Evolutionary conservation across 2,329 filamentous ascomycete genomes (phyloP), one percentile per base, ranked within the genome.

Genomic region (Fusarium annulatum): DNA sequence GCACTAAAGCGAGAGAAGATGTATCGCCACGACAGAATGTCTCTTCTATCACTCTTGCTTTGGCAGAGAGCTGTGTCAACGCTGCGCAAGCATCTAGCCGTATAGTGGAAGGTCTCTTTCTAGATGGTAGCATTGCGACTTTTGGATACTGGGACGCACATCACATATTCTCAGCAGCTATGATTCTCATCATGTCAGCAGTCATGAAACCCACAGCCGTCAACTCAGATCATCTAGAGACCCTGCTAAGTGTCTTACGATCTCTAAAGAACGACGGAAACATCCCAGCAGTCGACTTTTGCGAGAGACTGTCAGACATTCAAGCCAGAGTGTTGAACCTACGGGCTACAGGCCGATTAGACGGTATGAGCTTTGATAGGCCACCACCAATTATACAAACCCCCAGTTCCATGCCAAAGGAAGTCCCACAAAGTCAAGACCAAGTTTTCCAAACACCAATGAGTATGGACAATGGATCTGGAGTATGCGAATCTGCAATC

Each of bases 131-230:
- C 0, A 73, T 79, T 2, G 79, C 79, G 6, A 81, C 78, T 0
- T 80, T 78, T 46, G 79, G 79, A 3, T 81, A 80, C 33, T 81
- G 78, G 79, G 79, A 81, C 23, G 79, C 79, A 2, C 79, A 81
- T 41, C 80, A 81, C 34, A 72, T 81, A 41, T 81, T 81, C 55
- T 80, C 79, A 3, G 78, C 79, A 0, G 71, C 79, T 2, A 77
- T 81, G 42, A 70, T 81, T 0, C 73, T 81, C 1, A 75, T 80
- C 59, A 79, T 81, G 61, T 81, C 79, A 15, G 79, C 79, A 0
- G 76, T 81, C 1, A 80, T 79, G 69, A 79, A 79, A 16, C 79
- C 79, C 0, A 74, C 73, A 0, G 71, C 74, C 0, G 66, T 74
- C 7, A 78, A 74, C 8, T 79, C 79, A 0, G 79, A 80, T 19